Evolutionary conservation across 768 basidiomycete species (phyloP).

Genomic region (Hygrophoropsis aurantiaca): DNA sequence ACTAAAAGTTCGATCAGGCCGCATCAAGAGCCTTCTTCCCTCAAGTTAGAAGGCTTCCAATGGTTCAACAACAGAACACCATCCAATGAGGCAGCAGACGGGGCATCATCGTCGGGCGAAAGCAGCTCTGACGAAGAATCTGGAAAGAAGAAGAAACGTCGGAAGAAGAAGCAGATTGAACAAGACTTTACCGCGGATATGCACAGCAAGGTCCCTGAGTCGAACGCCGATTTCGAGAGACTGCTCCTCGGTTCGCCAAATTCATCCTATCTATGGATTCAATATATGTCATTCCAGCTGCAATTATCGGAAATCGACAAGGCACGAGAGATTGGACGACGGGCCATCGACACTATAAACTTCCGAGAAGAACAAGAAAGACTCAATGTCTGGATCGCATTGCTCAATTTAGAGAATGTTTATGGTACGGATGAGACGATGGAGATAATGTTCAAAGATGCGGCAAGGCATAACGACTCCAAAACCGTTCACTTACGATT

Average conservation of each 20-base stretch:
- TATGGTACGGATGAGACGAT: slow-evolving; percentile 85
- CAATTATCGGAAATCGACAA: slow-evolving; percentile 97
- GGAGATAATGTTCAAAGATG: slow-evolving; percentile 87
- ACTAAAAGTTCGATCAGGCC: neutral
- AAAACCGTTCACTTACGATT: slow-evolving; percentile 87
- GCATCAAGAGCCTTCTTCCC: slow-evolving; percentile 26
- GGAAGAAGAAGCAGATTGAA: slow-evolving; percentile 70
- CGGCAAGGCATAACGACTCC: slow-evolving; percentile 86
- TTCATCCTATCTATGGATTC: slow-evolving; percentile 97
- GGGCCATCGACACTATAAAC: slow-evolving; percentile 83
- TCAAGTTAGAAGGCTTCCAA: slow-evolving; percentile 66
- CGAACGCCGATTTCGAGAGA: slow-evolving; percentile 93
- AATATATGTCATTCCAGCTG: slow-evolving; percentile 98
- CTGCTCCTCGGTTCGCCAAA: slow-evolving; percentile 91
- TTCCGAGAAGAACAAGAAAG: slow-evolving; percentile 97
- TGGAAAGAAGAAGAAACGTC: slow-evolving; percentile 58
- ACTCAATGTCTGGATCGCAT: slow-evolving; percentile 95
- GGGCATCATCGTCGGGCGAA: slow-evolving; percentile 46
- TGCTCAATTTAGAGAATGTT: slow-evolving; percentile 90
- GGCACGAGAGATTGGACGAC: slow-evolving; percentile 82
- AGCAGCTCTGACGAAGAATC: slow-evolving; percentile 18
- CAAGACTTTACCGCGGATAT: slow-evolving; percentile 85
- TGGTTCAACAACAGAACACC: slow-evolving; percentile 53
- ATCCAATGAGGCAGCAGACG: slow-evolving; percentile 40
- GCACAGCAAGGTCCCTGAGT: slow-evolving; percentile 83